Base-by-base conservation (phyloP, 2,329 filamentous ascomycete species). In the Apiospora marii region DNA sequence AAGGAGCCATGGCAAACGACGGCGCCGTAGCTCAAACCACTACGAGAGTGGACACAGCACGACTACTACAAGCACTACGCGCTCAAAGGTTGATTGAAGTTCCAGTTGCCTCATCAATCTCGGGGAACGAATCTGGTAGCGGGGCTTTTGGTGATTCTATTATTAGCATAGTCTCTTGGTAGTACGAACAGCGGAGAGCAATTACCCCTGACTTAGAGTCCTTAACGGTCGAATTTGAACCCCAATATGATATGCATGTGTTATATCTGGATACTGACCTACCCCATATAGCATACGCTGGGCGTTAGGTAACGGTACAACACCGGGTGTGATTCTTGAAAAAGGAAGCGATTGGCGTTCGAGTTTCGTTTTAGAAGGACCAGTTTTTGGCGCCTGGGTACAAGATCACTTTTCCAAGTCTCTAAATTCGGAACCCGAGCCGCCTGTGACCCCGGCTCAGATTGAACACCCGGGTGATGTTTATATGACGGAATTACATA, bases 1-100 rank as follows among this genome's bases (percentile, higher is more conserved):
- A 44, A 51, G 22, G 22, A 51, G 48, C 22, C n/a, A 51, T 51
- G 48, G 48, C 48, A 51, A 51, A 51, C 48, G 19, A 24, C 48
- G 48, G 48, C 48, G 48, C 48, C 48, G 48, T n/a, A 51, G 22
- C 22, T 51, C 48, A 51, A 22, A 51, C 48, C 48, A 51, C 10
- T 51, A 51, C 48, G 48, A 51, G 22, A 51, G 48, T 24, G 48
- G 48, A 51, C 48, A 51, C n/a, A 51, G 48, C 48, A 24, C 48
- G 48, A 51, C 48, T 51, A 51, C 48, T 51, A 51, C n/a, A 51
- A 22, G 48, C 48, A 51, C n/a, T 51, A 51, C 48, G 48, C 48
- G 48, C 48, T 51, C 48, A 51, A 51, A n/a, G 48, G 48, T 51
- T 51, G 48, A 51, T 51, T 51, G 22, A 51, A 51, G 19, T 22